Base-by-base conservation (phyloP, 2,329 filamentous ascomycete species). In the Cordyceps fumosorosea region DNA sequence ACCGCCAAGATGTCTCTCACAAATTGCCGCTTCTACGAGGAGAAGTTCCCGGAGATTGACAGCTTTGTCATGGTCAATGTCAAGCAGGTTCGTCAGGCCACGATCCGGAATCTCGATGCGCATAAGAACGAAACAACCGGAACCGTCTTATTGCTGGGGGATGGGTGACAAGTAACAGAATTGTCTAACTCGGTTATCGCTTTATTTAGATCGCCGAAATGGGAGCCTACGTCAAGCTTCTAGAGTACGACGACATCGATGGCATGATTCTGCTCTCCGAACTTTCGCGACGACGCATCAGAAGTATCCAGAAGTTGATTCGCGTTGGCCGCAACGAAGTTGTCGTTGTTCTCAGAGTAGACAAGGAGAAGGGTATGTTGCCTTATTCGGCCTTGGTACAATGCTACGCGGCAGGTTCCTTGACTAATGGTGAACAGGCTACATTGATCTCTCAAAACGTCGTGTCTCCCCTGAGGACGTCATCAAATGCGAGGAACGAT, bases 31-130 rank as follows among this genome's bases (percentile, higher is more conserved):
- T 97, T 96, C 80, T 97, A 96, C 77, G 92, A 96, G 84, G 91
- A 96, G 81, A 96, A 96, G 80, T 97, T 89, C 66, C 74, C 75
- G 70, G 95, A 98, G 84, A 93, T 99, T 76, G 95, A 99, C 80
- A 96, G 91, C 84, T 98, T 97, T 80, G 96, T 99, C 75, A 99
- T 99, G 95, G 95, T 99, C 76, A 99, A 98, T 79, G 95, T 98
- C 72, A 96, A 96, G 86, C 92, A 96, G 88, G 90, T 93, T 75
- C 66, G 83, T 73, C 63, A 61, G 45, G 40, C 42, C 32, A 54
- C 22, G 24, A 26, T n/a, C 65, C 65, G 53, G 18, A 24, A 22
- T 40, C 20, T 37, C 8, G n/a, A 60, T 11, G 51, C 34, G 51
- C 42, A 52, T 22, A 7, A 14, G 11, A 52, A 42, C 16, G 22